Conservation (phyloP, 441 rosid genomes). For the Dalechampia spathulata region DNA sequence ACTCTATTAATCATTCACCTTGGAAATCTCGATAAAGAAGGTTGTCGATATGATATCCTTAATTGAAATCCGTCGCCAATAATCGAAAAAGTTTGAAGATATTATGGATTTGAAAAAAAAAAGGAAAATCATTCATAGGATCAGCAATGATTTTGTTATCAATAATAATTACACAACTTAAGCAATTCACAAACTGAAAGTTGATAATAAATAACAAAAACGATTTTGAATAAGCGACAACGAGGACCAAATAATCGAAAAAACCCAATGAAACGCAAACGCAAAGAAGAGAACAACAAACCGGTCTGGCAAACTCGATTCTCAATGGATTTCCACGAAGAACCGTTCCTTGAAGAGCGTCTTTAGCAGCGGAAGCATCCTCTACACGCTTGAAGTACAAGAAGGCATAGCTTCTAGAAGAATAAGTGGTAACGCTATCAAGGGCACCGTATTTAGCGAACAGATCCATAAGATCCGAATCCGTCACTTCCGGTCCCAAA, state of each 20-base stretch:
- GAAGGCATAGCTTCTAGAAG: conserved; percentile 65
- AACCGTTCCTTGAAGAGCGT: conserved; percentile 54
- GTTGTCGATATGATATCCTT: too few relatives aligned
- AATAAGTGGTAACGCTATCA: conserved; percentile 54
- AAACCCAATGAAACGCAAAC: too few relatives aligned
- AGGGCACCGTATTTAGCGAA: conserved; percentile 59
- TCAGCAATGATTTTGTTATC: too few relatives aligned
- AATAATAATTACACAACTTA: neutral
- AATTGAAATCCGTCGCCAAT: too few relatives aligned
- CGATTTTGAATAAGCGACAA: neutral
- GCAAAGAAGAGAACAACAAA: conserved; percentile 39
- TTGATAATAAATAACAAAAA: too few relatives aligned
- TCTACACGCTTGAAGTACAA: conserved; percentile 64
- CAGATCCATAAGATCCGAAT: conserved; percentile 48
- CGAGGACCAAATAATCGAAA: too few relatives aligned
- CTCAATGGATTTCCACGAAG: conserved; percentile 51
- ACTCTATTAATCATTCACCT: too few relatives aligned
- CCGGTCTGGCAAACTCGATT: conserved; percentile 94
- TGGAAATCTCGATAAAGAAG: too few relatives aligned
- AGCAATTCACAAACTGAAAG: neutral
- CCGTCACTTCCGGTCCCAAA: conserved; percentile 38
- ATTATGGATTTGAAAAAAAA: too few relatives aligned
- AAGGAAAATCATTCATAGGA: too few relatives aligned
- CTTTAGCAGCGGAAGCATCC: conserved; percentile 66
- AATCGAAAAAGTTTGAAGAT: too few relatives aligned